These are phyloP conservation scores for Fusarium goolgardi DNA, from an alignment of 2,329 filamentous ascomycete genomes.

Conservation along the genomic window DNA sequence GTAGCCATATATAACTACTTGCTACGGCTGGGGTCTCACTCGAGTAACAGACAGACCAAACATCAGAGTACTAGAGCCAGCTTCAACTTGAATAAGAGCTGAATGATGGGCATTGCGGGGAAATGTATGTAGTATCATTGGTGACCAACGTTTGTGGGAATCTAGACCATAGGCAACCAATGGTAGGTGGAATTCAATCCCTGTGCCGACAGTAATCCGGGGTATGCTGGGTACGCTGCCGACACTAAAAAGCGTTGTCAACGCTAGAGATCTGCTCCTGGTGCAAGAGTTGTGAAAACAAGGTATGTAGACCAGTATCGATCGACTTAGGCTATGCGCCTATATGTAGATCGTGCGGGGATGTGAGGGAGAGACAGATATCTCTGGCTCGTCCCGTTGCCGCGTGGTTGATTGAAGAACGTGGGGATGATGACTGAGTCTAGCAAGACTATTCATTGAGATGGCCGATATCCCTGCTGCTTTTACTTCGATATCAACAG, in stretches of 20 bases:
- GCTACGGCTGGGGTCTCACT: fast-evolving
- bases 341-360: fast-evolving
- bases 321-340: background rate
- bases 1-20: fast-evolving
- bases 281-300: background rate
- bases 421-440: no score
- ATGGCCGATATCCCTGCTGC: no score
- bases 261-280: background rate
- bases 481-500: no score
- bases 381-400: background rate
- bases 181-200: fast-evolving
- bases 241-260: background rate
- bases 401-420: background rate
- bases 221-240: background rate
- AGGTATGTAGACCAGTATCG: background rate
- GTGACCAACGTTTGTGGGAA: background rate
- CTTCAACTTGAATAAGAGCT: background rate
- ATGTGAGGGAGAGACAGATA: background rate
- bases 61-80: background rate
- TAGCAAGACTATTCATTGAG: no score
- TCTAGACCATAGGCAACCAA: background rate
- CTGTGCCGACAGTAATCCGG: background rate
- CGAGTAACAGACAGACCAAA: background rate
- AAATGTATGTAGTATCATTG: background rate
- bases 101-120: background rate